A percentile compares a stretch with the other conserved stretches of the same genome.
These are phyloP conservation scores for Meyerozyma carpophila DNA, from an alignment of 1,139 yeast species.

Conservation along the genomic window DNA sequence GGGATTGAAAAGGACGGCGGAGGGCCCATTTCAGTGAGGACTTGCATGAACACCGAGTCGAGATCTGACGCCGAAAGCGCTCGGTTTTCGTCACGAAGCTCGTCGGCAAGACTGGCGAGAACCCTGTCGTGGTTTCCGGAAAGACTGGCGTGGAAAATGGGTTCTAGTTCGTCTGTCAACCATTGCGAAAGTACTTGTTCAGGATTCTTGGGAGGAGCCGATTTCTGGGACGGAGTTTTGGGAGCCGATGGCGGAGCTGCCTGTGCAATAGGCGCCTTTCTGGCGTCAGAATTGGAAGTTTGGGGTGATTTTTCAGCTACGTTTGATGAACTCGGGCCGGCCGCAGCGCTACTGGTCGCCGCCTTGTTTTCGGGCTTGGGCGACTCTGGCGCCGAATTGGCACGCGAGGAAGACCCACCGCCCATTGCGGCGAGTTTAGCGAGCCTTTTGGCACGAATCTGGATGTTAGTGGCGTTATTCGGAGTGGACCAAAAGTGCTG, in stretches of 20 bases:
- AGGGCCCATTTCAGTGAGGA: slow-evolving; percentile 48
- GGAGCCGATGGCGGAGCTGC: slow-evolving; percentile 1
- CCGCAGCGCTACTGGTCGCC: not conserved
- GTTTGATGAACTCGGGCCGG: not conserved
- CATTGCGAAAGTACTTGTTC: slow-evolving; percentile 24
- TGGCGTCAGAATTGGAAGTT: not conserved
- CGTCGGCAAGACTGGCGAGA: slow-evolving; percentile 33
- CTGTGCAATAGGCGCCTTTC: not conserved
- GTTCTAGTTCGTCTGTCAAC: slow-evolving; percentile 27
- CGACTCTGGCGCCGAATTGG: not conserved
- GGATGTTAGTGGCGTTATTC: slow-evolving; percentile 15
- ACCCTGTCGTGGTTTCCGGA: slow-evolving; percentile 9
- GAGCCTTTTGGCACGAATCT: slow-evolving; percentile 53
- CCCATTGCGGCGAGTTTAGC: slow-evolving; percentile 39
- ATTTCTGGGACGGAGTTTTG: slow-evolving; percentile 5
- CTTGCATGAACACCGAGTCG: slow-evolving; percentile 51
- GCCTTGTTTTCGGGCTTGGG: not conserved
- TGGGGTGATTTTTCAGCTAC: slow-evolving; percentile 2
- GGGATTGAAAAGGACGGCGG: slow-evolving; percentile 26
- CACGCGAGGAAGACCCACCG: slow-evolving; percentile 3
- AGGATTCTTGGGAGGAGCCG: slow-evolving; percentile 4
- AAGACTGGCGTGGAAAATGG: slow-evolving; percentile 36
- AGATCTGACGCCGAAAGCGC: slow-evolving; percentile 22
- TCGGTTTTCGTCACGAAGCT: slow-evolving; percentile 23
- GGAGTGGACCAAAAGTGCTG: too few relatives aligned